Conservation (phyloP, 1,284 basidiomycete species). For the Cryptococcus jaspeensis region DNA sequence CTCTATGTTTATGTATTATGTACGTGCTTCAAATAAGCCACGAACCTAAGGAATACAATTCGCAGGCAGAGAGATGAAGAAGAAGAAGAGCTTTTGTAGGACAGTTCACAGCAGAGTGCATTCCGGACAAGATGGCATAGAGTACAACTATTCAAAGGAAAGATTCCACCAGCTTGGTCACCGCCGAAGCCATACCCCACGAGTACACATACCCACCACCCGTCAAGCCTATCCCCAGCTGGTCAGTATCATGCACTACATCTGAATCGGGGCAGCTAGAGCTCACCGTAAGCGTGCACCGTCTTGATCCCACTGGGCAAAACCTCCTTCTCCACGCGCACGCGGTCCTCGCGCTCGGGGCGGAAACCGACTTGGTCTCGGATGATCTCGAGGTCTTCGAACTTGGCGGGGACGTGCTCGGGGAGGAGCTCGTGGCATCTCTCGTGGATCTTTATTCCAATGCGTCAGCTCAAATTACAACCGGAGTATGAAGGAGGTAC, state of each 20-base stretch:
- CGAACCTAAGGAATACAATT: too few relatives aligned
- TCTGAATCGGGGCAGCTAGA: too few relatives aligned
- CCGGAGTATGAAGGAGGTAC: neutral
- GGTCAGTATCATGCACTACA: neutral
- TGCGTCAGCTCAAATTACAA: neutral
- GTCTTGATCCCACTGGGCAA: neutral
- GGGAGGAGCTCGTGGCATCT: conserved; percentile 13
- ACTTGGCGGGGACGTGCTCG: conserved; percentile 7
- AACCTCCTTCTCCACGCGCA: conserved; percentile 3
- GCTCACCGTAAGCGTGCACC: conserved; percentile 2
- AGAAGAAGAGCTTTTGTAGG: too few relatives aligned
- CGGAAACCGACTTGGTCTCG: conserved; percentile 15
- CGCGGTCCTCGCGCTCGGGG: conserved; percentile 9
- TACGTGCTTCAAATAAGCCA: too few relatives aligned
- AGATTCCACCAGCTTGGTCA: too few relatives aligned
- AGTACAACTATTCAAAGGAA: too few relatives aligned
- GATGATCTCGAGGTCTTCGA: conserved; percentile 16
- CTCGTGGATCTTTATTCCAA: conserved; percentile 4
- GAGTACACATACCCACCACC: conserved; percentile 7
- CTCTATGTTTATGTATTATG: too few relatives aligned
- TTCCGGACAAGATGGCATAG: too few relatives aligned
- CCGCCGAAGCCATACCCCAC: conserved; percentile 3
- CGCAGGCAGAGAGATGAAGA: too few relatives aligned
- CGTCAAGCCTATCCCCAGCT: too few relatives aligned
- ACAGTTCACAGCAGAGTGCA: too few relatives aligned